A percentile compares a stretch with the other conserved stretches of the same genome.
Evolutionary conservation across 441 rosid species (phyloP).

Genomic region (Populus hybrid): DNA sequence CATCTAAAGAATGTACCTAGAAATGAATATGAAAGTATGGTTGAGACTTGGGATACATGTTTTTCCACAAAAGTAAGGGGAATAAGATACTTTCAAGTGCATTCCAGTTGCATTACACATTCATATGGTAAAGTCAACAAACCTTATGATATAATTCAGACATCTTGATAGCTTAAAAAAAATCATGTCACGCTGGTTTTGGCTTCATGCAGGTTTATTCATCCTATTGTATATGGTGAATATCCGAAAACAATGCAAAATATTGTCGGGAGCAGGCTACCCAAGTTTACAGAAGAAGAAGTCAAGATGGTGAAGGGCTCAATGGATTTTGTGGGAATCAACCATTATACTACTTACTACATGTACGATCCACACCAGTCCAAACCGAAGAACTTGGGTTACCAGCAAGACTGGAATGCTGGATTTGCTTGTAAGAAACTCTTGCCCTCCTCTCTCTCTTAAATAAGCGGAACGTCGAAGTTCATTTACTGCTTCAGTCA

Average conservation of each 20-base stretch:
- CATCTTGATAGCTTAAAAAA: background rate
- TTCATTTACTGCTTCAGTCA: background rate
- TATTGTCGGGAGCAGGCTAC: slow-evolving; percentile 69
- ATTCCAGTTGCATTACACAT: background rate
- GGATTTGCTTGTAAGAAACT: slow-evolving; percentile 67
- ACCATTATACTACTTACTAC: slow-evolving; percentile 82
- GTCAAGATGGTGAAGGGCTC: slow-evolving; percentile 86
- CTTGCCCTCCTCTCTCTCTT: background rate
- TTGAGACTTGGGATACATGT: background rate
- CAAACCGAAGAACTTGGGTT: slow-evolving; percentile 47
- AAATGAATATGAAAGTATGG: background rate
- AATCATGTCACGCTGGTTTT: background rate
- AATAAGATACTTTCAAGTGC: background rate
- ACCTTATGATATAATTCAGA: background rate
- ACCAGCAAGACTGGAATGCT: slow-evolving; percentile 87
- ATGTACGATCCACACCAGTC: slow-evolving; percentile 49
- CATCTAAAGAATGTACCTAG: background rate
- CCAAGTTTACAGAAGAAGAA: slow-evolving; percentile 69
- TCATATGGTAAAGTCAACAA: background rate
- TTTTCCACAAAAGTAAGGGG: background rate
- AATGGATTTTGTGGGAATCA: slow-evolving; percentile 83
- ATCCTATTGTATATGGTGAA: slow-evolving; percentile 85
- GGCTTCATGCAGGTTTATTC: slow-evolving; percentile 58
- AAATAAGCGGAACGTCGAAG: background rate
- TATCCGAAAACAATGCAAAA: slow-evolving; percentile 82